Conservation (phyloP, 1,284 basidiomycete species). For the Psilocybe mexicana region DNA sequence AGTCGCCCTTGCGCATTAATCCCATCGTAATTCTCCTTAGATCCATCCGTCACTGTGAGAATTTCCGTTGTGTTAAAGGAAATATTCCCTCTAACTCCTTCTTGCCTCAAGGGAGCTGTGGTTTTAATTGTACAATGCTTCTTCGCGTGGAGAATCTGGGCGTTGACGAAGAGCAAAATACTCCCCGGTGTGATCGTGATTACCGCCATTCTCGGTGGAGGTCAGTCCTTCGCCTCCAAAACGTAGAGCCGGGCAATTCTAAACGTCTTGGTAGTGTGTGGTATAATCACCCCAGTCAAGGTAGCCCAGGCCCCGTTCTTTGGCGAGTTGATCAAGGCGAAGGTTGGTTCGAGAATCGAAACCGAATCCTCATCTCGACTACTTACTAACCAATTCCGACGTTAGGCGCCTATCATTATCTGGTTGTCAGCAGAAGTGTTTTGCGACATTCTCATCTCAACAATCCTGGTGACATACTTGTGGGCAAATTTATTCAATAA, state of each 20-base stretch:
- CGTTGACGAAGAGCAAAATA: slow-evolving; percentile 25
- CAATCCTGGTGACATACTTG: slow-evolving; percentile 35
- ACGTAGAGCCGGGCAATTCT: neutral
- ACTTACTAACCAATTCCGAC: too few relatives aligned
- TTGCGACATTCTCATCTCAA: slow-evolving; percentile 37
- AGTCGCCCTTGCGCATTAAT: neutral
- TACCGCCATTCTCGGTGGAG: slow-evolving; percentile 16
- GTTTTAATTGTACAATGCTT: slow-evolving; percentile 34
- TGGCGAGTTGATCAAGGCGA: slow-evolving; percentile 20
- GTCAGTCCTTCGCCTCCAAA: slow-evolving; percentile 4
- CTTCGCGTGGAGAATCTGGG: slow-evolving; percentile 37
- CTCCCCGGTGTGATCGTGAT: slow-evolving; percentile 19
- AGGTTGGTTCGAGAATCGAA: slow-evolving; percentile 5
- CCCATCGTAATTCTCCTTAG: slow-evolving; percentile 6
- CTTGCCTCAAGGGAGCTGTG: slow-evolving; percentile 28
- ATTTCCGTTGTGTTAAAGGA: neutral
- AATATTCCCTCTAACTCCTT: neutral
- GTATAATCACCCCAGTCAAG: slow-evolving; percentile 19
- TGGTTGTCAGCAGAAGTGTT: slow-evolving; percentile 31
- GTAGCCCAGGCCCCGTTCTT: slow-evolving; percentile 20
- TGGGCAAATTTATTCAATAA: slow-evolving; percentile 5
- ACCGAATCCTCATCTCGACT: neutral
- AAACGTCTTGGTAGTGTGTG: slow-evolving; percentile 8
- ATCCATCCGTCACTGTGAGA: slow-evolving; percentile 23
- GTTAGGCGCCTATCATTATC: slow-evolving; percentile 27